A percentile compares a stretch with the other conserved stretches of the same genome.
Evolutionary conservation across 176 grass and related monocot genomes (phyloP).

Genomic region (Aegilops tauschii): DNA sequence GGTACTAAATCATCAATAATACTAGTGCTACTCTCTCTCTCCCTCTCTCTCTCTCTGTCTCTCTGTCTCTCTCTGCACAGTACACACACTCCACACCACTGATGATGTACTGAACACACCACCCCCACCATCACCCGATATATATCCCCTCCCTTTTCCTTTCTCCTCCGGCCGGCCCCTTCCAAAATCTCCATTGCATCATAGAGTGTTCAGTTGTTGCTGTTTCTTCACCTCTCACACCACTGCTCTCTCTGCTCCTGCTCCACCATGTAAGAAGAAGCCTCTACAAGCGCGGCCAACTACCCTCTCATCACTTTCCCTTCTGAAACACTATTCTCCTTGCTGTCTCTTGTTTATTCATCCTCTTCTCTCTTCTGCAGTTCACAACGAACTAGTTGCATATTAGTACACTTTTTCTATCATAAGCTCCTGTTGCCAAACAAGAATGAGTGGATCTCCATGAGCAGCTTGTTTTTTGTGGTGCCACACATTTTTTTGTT

Average conservation of each 20-base stretch:
- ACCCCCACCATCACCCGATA: conserved; percentile 26
- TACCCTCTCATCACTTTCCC: conserved; percentile 22
- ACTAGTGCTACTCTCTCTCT: neutral
- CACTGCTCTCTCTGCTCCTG: conserved; percentile 58
- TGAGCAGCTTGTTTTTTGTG: conserved; percentile 26
- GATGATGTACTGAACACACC: conserved; percentile 4
- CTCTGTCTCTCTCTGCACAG: neutral
- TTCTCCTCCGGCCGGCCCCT: conserved; percentile 28
- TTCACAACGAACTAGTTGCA: neutral
- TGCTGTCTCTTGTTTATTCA: neutral
- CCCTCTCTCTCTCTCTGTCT: conserved; percentile 4
- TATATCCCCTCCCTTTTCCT: conserved; percentile 26
- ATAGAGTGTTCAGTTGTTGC: conserved; percentile 48
- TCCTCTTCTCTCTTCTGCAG: conserved; percentile 7
- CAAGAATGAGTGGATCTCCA: conserved; percentile 8
- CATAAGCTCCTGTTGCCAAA: conserved; percentile 1
- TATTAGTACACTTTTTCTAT: neutral
- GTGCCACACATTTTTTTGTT: neutral
- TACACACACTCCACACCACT: neutral
- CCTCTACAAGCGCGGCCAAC: conserved; percentile 10
- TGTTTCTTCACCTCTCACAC: conserved; percentile 1
- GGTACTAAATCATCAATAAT: conserved; percentile 26
- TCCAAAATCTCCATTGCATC: conserved; percentile 50
- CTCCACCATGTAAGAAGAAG: conserved; percentile 61
- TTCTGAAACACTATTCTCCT: conserved; percentile 29